Conservation (phyloP, 805 yeast species). For the Lachancea nothofagi region DNA sequence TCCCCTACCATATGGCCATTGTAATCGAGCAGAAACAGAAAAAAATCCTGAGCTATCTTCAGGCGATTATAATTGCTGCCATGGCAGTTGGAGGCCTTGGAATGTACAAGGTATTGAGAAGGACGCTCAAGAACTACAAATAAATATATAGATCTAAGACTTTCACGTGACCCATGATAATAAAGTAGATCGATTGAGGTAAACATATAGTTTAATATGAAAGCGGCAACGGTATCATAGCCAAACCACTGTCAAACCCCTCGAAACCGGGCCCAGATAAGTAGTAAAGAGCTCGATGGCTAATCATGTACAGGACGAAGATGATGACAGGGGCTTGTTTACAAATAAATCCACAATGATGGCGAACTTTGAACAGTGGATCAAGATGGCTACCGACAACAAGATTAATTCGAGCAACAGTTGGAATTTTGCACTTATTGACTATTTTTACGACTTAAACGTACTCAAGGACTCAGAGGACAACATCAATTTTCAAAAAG, state of each 20-base stretch:
- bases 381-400: slow-evolving; percentile 74
- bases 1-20: slow-evolving; percentile 67
- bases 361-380: slow-evolving; percentile 72
- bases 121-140: slow-evolving; percentile 3
- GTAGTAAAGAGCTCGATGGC: slow-evolving; percentile 12
- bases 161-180: too few relatives aligned
- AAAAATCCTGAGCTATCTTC: slow-evolving; percentile 36
- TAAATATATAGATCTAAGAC: neutral
- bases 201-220: neutral
- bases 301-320: slow-evolving; percentile 16
- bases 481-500: slow-evolving; percentile 80
- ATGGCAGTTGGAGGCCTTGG: slow-evolving; percentile 7
- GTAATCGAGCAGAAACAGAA: slow-evolving; percentile 50
- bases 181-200: too few relatives aligned
- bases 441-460: slow-evolving; percentile 80
- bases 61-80: slow-evolving; percentile 14
- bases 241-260: neutral
- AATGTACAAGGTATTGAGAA: slow-evolving; percentile 4
- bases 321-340: slow-evolving; percentile 24
- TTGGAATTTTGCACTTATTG: slow-evolving; percentile 89
- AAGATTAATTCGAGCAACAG: slow-evolving; percentile 80
- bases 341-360: slow-evolving; percentile 38
- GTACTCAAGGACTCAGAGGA: slow-evolving; percentile 68
- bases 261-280: neutral
- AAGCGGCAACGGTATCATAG: neutral